These are phyloP conservation scores for Blastocrithidia nonstop DNA, from an alignment of 208 protist genomes.

Conservation along the genomic window DNA sequence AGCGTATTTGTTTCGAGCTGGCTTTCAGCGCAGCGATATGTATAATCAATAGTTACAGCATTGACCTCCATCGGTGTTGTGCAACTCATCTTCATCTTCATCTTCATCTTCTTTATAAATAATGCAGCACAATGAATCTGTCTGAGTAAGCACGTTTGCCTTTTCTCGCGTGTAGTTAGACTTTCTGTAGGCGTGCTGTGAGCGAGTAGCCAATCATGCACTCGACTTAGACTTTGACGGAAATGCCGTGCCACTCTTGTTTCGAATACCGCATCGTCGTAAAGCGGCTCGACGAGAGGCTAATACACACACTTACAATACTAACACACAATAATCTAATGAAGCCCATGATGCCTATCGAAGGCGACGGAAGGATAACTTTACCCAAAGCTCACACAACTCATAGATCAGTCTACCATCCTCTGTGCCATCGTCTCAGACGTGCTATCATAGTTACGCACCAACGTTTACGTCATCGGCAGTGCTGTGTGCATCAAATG, in stretches of 20 bases:
- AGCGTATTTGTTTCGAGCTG: conserved; percentile 49
- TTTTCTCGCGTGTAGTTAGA: conserved; percentile 67
- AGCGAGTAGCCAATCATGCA: conserved; percentile 26
- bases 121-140: conserved; percentile 8
- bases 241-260: conserved; percentile 33
- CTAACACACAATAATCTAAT: too few relatives aligned
- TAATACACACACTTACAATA: too few relatives aligned
- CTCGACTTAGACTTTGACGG: neutral
- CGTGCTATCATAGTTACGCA: too few relatives aligned
- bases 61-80: conserved; percentile 7
- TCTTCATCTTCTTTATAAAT: neutral
- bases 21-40: conserved; percentile 35
- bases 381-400: too few relatives aligned
- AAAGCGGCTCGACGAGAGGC: too few relatives aligned
- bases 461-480: too few relatives aligned
- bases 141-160: conserved; percentile 46
- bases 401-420: too few relatives aligned
- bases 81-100: neutral
- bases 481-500: too few relatives aligned
- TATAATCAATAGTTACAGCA: conserved; percentile 9
- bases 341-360: too few relatives aligned
- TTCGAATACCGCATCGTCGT: conserved; percentile 59
- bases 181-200: conserved; percentile 77
- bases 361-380: too few relatives aligned
- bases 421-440: too few relatives aligned